Evolutionary conservation across 2,329 filamentous ascomycete genomes (phyloP).

Genomic region (Hypoxylon sp.): DNA sequence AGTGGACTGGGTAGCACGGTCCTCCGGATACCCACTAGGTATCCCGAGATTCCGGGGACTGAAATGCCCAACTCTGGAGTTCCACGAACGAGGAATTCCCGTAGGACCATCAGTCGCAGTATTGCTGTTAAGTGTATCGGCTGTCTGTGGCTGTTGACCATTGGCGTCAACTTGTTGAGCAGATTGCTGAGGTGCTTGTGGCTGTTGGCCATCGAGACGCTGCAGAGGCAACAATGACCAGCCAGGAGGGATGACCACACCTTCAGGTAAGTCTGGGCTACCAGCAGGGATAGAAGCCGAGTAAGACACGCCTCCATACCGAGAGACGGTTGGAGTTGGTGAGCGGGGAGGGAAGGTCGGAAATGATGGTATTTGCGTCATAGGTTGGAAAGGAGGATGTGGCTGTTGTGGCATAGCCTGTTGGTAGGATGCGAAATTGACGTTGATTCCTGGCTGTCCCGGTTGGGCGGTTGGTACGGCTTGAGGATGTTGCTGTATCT

Average conservation of each 20-base stretch:
- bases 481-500: conserved; percentile 57
- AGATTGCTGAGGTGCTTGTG: conserved; percentile 41
- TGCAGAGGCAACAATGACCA: conserved; percentile 75
- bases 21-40: conserved; percentile 16
- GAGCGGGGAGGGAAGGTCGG: conserved; percentile 53
- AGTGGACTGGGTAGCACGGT: conserved; percentile 23
- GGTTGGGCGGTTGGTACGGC: conserved; percentile 32
- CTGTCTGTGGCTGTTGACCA: conserved; percentile 37
- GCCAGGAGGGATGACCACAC: conserved; percentile 73
- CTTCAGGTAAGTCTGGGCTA: conserved; percentile 72
- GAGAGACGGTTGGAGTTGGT: conserved; percentile 59
- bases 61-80: conserved; percentile 14
- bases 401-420: conserved; percentile 26
- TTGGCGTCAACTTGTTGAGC: conserved; percentile 29
- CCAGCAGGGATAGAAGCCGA: conserved; percentile 69
- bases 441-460: conserved; percentile 39
- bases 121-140: conserved; percentile 24
- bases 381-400: conserved; percentile 33
- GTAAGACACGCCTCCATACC: conserved; percentile 62
- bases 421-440: conserved; percentile 42
- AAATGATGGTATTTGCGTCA: conserved; percentile 45
- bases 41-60: conserved; percentile 3
- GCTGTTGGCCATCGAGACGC: conserved; percentile 60
- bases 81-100: conserved; percentile 16
- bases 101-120: conserved; percentile 11